phyloP scores from a whole-genome alignment of 495 filamentous ascomycete genomes.

The Podospora appendiculata region DNA sequence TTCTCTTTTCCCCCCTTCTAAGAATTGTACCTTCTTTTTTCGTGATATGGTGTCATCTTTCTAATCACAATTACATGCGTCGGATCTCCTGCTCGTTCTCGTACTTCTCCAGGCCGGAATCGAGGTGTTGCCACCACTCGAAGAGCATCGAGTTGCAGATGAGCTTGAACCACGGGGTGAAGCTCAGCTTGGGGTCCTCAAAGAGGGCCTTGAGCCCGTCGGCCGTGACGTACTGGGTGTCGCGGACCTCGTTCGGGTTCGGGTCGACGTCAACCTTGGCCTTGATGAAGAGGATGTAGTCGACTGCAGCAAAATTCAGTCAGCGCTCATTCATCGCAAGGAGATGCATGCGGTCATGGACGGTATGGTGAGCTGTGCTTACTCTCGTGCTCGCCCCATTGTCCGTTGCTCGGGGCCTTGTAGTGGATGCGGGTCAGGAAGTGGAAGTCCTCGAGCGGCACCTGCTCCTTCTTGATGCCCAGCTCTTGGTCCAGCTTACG shows the following conservation, averaged over 20 bases:
- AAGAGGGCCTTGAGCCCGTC: conserved; percentile 84
- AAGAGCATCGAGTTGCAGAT: conserved; percentile 97
- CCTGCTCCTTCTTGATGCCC: conserved; percentile 82
- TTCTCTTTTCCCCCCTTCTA: too few relatives aligned
- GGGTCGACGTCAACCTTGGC: conserved; percentile 73
- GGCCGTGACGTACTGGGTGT: conserved; percentile 71
- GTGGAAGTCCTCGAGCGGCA: conserved; percentile 84
- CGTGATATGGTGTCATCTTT: too few relatives aligned
- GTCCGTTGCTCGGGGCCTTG: conserved; percentile 91
- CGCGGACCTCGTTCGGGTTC: conserved; percentile 84
- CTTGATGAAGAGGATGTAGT: conserved; percentile 99
- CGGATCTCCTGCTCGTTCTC: conserved; percentile 78
- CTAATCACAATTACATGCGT: conserved; percentile 51
- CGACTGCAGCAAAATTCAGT: conserved; percentile 49
- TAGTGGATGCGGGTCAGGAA: conserved; percentile 98
- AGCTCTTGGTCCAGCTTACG: conserved; percentile 92
- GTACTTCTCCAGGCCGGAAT: conserved; percentile 75
- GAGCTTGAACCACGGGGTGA: conserved; percentile 99
- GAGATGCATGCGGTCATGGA: background rate
- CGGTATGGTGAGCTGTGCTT: conserved; percentile 22
- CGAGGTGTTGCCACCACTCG: conserved; percentile 94
- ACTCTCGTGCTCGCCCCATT: conserved; percentile 99
- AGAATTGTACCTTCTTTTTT: too few relatives aligned
- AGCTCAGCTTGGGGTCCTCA: conserved; percentile 65
- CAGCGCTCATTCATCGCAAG: background rate